Evolutionary conservation across 148 eudicot genomes (phyloP).

Genomic region (Amaranthus palmeri): DNA sequence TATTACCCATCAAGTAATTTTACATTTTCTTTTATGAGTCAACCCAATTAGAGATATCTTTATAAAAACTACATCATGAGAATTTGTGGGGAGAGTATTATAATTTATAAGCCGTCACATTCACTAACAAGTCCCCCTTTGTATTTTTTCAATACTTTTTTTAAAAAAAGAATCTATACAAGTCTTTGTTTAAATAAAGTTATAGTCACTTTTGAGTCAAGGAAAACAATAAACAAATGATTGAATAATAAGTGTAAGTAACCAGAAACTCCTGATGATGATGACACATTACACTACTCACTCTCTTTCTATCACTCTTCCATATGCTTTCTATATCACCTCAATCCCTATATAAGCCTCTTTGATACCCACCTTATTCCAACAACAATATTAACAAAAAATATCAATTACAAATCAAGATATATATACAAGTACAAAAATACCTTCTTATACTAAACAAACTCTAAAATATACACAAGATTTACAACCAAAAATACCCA

Average conservation of each 20-base stretch:
- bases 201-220: conserved; percentile 4
- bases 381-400: conserved; percentile 4
- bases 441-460: conserved; percentile 9
- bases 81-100: too few species aligned
- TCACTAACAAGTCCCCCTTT: not conserved
- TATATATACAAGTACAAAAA: not conserved
- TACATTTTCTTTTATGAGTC: too few species aligned
- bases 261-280: conserved; percentile 1
- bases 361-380: not conserved
- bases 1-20: too few species aligned
- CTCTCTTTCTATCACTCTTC: conserved; percentile 10
- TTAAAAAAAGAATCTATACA: not conserved
- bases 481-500: not conserved
- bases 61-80: too few species aligned
- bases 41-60: too few species aligned
- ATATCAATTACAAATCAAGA: too few species aligned
- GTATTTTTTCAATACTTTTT: too few species aligned
- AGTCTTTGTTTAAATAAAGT: not conserved
- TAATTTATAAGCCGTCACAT: conserved; percentile 2
- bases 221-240: not conserved
- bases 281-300: not conserved
- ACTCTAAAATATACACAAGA: not conserved
- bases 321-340: conserved; percentile 16
- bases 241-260: not conserved
- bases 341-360: conserved; percentile 23